A percentile compares a stretch with the other conserved stretches of the same genome.
Conservation (phyloP, 192 early-diverging fungal genomes). For the Entomortierella parvispora region DNA sequence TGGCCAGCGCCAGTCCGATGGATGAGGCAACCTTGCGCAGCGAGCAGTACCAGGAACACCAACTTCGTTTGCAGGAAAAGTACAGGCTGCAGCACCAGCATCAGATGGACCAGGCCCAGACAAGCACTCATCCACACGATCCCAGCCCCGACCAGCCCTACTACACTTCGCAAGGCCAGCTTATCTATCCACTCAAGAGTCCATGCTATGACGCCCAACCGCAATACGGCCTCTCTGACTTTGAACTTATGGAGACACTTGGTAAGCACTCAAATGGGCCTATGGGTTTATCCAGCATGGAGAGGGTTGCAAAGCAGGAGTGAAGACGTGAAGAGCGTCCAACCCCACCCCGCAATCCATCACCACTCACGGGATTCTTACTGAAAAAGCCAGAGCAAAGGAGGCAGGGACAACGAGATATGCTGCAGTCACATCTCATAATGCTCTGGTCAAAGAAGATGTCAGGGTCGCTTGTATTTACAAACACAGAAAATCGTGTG, state of each 20-base stretch:
- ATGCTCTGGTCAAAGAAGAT: not conserved
- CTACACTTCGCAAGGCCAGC: constrained; percentile 40
- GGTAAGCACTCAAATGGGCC: constrained; percentile 43
- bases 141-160: constrained; percentile 36
- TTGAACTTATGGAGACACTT: constrained; percentile 63
- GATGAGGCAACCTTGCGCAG: constrained; percentile 35
- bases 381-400: not conserved
- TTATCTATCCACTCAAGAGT: constrained; percentile 28
- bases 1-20: constrained; percentile 28
- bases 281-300: not conserved
- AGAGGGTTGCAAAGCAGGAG: no score
- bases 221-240: constrained; percentile 54
- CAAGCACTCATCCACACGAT: constrained; percentile 43
- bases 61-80: constrained; percentile 43
- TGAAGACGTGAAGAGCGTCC: no score
- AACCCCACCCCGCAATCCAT: no score
- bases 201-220: constrained; percentile 46
- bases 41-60: constrained; percentile 38
- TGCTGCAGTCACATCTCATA: not conserved
- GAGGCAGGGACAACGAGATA: not conserved
- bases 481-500: not conserved
- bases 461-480: not conserved
- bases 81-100: constrained; percentile 35
- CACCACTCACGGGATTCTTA: not conserved
- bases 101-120: constrained; percentile 23